phyloP scores from a whole-genome alignment of 148 eudicot species.

The Fagopyrum esculentum region DNA sequence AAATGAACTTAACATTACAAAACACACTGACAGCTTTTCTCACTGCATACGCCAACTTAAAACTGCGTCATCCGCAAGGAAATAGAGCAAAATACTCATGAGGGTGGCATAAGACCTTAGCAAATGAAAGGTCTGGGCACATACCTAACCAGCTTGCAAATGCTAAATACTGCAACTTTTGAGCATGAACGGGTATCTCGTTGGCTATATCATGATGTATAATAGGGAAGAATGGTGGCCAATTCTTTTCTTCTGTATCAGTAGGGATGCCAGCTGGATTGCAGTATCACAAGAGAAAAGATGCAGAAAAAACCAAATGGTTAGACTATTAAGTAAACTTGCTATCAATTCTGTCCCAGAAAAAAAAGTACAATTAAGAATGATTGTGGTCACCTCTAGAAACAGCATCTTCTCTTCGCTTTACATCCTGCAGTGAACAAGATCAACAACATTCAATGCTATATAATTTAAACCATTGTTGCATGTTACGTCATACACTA shows the following conservation, averaged over 20 bases:
- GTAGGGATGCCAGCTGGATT: conserved; percentile 31
- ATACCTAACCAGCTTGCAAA: conserved; percentile 57
- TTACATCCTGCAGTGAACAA: conserved; percentile 34
- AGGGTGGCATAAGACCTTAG: no score
- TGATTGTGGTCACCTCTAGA: conserved; percentile 23
- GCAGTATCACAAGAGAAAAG: background rate
- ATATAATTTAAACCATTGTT: background rate
- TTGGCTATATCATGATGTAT: conserved; percentile 52
- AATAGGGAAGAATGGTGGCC: conserved; percentile 47
- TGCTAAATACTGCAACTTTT: conserved; percentile 47
- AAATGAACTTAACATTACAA: background rate
- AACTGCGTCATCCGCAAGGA: background rate
- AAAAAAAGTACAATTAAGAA: background rate
- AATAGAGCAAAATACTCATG: background rate
- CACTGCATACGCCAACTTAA: background rate
- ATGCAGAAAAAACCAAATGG: background rate
- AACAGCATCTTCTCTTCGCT: conserved; percentile 45
- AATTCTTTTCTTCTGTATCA: conserved; percentile 32
- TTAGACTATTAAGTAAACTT: background rate
- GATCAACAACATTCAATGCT: background rate
- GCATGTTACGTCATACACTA: background rate
- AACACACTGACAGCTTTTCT: background rate
- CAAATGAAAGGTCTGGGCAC: background rate
- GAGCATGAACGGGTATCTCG: conserved; percentile 51
- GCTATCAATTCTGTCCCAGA: background rate